phyloP scores from a whole-genome alignment of 176 grass and related monocot genomes.

The Ampelocalamus luodianensis region DNA sequence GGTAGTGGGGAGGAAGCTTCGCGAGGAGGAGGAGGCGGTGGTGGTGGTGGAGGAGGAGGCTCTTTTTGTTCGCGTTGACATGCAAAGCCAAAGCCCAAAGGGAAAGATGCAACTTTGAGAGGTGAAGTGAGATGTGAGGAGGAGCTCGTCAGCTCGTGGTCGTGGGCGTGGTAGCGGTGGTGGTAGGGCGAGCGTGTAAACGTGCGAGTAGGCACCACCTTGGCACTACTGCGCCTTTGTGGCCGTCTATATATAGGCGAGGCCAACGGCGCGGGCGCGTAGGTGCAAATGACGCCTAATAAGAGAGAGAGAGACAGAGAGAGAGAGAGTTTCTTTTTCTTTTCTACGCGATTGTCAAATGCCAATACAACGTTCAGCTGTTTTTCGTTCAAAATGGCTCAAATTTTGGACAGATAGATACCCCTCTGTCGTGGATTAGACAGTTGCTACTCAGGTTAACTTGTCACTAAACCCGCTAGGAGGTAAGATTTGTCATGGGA shows the following conservation, averaged over 20 bases:
- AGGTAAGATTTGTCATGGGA: too few species aligned
- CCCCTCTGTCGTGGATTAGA: too few species aligned
- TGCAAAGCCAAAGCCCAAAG: conserved; percentile 47
- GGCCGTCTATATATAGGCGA: not conserved
- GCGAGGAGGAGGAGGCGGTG: not conserved
- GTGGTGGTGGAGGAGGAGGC: not conserved
- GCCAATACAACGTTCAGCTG: too few species aligned
- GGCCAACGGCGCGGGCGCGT: not conserved
- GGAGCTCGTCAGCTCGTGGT: not conserved
- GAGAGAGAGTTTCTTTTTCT: too few species aligned
- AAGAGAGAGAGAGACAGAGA: too few species aligned
- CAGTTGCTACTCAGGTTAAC: too few species aligned
- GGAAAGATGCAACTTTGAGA: conserved; percentile 41
- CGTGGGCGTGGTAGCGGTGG: not conserved
- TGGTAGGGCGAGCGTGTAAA: conserved; percentile 19
- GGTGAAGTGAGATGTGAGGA: not conserved
- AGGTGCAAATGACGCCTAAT: not conserved
- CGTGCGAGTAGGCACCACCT: not conserved
- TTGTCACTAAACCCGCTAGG: too few species aligned
- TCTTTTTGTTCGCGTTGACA: conserved; percentile 75
- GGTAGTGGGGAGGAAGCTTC: conserved; percentile 46
- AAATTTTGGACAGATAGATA: too few species aligned
- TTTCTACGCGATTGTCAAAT: too few species aligned
- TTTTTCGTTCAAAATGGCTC: too few species aligned
- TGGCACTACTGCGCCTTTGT: not conserved